Percentiles rank a stretch among this genome's conserved stretches.
phyloP scores from a whole-genome alignment of 208 protist genomes.

The Trypanosomatidae sp. region DNA sequence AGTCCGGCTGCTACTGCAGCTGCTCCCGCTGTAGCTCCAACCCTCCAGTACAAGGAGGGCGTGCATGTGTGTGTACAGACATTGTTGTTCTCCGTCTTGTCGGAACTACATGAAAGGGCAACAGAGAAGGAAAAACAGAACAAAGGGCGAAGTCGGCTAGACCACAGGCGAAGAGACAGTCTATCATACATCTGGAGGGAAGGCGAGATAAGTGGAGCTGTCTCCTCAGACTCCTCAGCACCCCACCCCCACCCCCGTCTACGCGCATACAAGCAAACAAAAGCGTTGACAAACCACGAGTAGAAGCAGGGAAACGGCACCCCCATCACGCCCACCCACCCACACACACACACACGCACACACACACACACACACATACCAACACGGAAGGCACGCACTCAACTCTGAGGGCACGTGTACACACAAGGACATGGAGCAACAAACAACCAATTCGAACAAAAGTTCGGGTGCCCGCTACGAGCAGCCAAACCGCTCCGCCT shows the following conservation, averaged over 20 bases:
- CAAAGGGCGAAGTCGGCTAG: background rate
- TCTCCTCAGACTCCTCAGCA: background rate
- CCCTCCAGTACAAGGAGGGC: background rate
- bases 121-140: background rate
- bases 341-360: background rate
- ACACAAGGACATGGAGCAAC: background rate
- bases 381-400: too few relatives aligned
- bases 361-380: background rate
- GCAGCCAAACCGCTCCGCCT: background rate
- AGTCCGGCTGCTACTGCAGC: background rate
- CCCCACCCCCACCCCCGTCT: too few relatives aligned
- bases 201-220: background rate
- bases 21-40: background rate
- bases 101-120: background rate
- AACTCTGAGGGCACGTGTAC: background rate
- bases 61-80: background rate
- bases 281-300: background rate
- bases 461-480: background rate
- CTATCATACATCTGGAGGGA: conserved; percentile 11
- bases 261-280: background rate
- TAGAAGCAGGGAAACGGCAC: background rate
- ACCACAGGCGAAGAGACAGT: background rate
- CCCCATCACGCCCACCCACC: background rate
- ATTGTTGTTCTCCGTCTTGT: background rate
- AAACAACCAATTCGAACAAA: background rate